Conservation (phyloP, 2,329 filamentous ascomycete species). For the Leptographium lundbergii region DNA sequence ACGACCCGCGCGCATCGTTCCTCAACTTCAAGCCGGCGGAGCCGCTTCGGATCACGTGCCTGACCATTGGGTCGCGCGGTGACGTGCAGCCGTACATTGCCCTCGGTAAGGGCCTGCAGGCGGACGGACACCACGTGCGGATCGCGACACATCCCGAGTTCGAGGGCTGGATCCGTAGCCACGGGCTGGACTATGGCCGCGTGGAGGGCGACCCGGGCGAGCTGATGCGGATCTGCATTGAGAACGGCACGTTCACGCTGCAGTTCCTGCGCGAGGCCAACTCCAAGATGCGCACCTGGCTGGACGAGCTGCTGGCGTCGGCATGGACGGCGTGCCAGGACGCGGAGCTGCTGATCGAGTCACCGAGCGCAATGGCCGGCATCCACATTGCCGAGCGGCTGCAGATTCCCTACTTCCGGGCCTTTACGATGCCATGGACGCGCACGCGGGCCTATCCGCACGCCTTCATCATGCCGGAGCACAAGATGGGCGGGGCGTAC, state of each 20-base stretch:
- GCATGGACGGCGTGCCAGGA: conserved; percentile 76
- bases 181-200: conserved; percentile 84
- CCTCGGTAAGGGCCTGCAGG: conserved; percentile 77
- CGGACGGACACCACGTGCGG: conserved; percentile 71
- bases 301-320: conserved; percentile 74
- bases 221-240: conserved; percentile 90
- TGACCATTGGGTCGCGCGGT: conserved; percentile 90
- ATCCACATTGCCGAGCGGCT: conserved; percentile 95
- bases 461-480: conserved; percentile 83
- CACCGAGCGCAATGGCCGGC: conserved; percentile 90
- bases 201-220: conserved; percentile 88
- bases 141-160: conserved; percentile 94
- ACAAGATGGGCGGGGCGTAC: conserved; percentile 90
- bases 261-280: conserved; percentile 83
- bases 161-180: conserved; percentile 73
- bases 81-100: conserved; percentile 98
- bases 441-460: conserved; percentile 91
- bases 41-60: conserved; percentile 72
- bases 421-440: conserved; percentile 98
- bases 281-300: conserved; percentile 82
- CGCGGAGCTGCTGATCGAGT: conserved; percentile 85
- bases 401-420: conserved; percentile 87
- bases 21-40: conserved; percentile 80
- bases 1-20: conserved; percentile 78
- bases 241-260: conserved; percentile 93